Base-by-base conservation (phyloP, 192 early-diverging fungal species). In the Rhizophagus prolifer region DNA sequence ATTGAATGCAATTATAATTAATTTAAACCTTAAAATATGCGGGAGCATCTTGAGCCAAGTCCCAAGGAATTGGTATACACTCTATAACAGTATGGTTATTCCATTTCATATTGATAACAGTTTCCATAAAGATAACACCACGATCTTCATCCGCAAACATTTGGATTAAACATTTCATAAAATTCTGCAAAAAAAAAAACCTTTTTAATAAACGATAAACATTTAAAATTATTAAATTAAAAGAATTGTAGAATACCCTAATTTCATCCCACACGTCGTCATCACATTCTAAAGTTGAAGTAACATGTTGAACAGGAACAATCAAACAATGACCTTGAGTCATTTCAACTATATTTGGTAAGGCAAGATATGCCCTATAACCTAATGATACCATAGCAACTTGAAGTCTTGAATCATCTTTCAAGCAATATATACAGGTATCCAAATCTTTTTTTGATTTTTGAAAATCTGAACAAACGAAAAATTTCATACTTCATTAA, bases 251-350 rank as follows among this genome's bases (percentile, higher is more conserved):
- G 79, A 79, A 59, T 88, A 92, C 91, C 84, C 88, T 78, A 41
- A 99, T 95, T 81, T 99, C 97, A 63, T 92, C 92, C 96, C 96
- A 98, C 14, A 85, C 86, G 76, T 94, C 94, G 71, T 99, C 96
- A 63, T 97, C 95, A 63, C 90, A 93, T 77, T 94, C 92, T 38
- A 99, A 82, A 14, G 91, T 94, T 9, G 93, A 92, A 0, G 89
- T 78, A 36, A 89, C 85, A 76, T 99, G 97, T 70, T 96, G 90
- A 14, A 94, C 75, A 19, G 97, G 97, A 9, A 96, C 93, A 79
- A 99, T 97, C 58, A 94, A 80, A 84, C 96, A 97, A 69, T 98
- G 96, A 2, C 92, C 94, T 2, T 91, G 90, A 25, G 89, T 85
- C 81, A 98, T 89, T 16, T 94, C 92, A 41, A 90, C 87, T 19